Evolutionary conservation across 495 filamentous ascomycete species (phyloP).

Genomic region (Polyplosphaeria fusca): DNA sequence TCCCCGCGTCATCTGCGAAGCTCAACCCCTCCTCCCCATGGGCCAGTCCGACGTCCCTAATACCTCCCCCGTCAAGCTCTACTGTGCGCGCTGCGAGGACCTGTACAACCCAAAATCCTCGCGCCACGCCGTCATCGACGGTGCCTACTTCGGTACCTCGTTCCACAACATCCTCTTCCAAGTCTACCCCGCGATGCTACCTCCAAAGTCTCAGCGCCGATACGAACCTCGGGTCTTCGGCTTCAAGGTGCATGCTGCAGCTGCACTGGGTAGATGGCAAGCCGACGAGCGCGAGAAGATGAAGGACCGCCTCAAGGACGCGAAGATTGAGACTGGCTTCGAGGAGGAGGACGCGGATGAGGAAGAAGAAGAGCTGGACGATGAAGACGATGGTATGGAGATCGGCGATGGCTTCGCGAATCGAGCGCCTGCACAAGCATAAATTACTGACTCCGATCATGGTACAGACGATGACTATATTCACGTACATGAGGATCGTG

Average conservation of each 20-base stretch:
- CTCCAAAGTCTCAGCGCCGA: constrained; percentile 76
- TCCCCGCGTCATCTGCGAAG: constrained; percentile 88
- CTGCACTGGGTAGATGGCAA: constrained; percentile 89
- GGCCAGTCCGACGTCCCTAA: constrained; percentile 84
- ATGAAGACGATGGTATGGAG: constrained; percentile 41
- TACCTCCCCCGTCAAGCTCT: constrained; percentile 86
- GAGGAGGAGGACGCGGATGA: constrained; percentile 54
- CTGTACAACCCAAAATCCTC: constrained; percentile 99
- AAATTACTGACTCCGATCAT: no score
- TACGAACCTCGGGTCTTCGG: constrained; percentile 90
- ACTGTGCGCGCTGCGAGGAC: constrained; percentile 95
- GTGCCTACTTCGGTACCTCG: constrained; percentile 94
- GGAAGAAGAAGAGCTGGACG: constrained; percentile 47
- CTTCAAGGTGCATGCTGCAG: constrained; percentile 88
- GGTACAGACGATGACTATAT: no score
- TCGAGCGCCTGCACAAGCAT: no score
- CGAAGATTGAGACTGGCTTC: constrained; percentile 55
- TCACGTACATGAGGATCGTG: no score
- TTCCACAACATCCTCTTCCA: constrained; percentile 99
- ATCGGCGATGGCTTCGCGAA: constrained; percentile 29
- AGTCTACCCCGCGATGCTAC: constrained; percentile 86
- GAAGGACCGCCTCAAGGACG: constrained; percentile 60
- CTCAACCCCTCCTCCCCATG: constrained; percentile 88
- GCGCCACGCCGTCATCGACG: constrained; percentile 90
- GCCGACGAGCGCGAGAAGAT: constrained; percentile 73